These are phyloP conservation scores for Penicillium sp. DNA, from an alignment of 2,329 filamentous ascomycete species.

Conservation along the genomic window DNA sequence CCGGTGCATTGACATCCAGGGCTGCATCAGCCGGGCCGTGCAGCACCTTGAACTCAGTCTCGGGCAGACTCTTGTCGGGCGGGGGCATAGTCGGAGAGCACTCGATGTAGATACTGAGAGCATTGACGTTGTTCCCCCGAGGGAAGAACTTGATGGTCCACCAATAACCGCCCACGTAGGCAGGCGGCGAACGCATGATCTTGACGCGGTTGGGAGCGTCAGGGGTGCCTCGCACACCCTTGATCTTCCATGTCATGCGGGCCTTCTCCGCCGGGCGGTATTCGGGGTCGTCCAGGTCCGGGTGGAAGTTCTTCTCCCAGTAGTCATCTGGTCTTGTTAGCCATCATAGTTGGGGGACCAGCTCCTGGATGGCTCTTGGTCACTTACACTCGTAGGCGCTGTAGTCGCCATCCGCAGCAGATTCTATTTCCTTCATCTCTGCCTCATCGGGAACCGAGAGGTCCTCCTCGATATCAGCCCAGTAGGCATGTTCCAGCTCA, in stretches of 20 bases:
- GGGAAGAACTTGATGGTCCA: conserved; percentile 61
- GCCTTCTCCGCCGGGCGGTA: conserved; percentile 46
- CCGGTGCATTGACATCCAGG: conserved; percentile 26
- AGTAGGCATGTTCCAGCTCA: conserved; percentile 38
- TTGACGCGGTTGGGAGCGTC: conserved; percentile 51
- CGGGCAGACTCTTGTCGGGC: conserved; percentile 30
- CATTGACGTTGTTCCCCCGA: conserved; percentile 50
- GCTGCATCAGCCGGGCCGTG: conserved; percentile 31
- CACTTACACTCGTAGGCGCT: no score
- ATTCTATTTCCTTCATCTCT: conserved; percentile 53
- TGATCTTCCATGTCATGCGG: conserved; percentile 51
- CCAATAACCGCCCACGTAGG: conserved; percentile 51
- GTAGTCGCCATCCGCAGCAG: no score
- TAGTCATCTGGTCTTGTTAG: conserved; percentile 38
- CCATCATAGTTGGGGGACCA: no score
- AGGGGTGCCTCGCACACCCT: conserved; percentile 52
- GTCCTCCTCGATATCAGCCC: conserved; percentile 51
- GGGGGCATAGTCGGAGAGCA: conserved; percentile 46
- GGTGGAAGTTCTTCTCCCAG: conserved; percentile 52
- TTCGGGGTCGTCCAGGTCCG: conserved; percentile 50
- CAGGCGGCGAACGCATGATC: conserved; percentile 51
- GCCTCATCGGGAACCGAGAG: conserved; percentile 47
- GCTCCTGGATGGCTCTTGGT: no score
- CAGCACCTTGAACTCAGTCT: conserved; percentile 36
- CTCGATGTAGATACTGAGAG: conserved; percentile 54